A percentile compares a stretch with the other conserved stretches of the same genome.
Evolutionary conservation across 495 filamentous ascomycete genomes (phyloP).

Genomic region (Penicillium samsonianum): DNA sequence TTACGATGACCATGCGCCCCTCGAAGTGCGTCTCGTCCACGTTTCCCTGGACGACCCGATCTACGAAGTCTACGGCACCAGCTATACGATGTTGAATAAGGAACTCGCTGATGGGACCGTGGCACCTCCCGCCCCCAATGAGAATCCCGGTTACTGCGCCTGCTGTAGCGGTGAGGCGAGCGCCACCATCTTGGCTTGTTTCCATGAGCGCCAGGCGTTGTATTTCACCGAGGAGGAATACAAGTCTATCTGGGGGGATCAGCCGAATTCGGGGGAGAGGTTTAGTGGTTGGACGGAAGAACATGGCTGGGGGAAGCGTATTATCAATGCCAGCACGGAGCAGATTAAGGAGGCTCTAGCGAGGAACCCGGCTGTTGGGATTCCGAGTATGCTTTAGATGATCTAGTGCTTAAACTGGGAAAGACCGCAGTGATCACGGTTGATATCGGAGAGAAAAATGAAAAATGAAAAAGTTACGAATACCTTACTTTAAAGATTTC

Average conservation of each 20-base stretch:
- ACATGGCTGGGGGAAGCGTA: not conserved
- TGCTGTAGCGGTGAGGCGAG: slow-evolving; percentile 17
- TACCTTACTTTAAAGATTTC: not conserved
- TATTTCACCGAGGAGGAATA: slow-evolving; percentile 12
- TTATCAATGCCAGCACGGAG: slow-evolving; percentile 1
- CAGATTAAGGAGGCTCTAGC: slow-evolving; percentile 18
- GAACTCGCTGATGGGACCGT: not conserved
- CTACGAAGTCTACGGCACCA: slow-evolving; percentile 3
- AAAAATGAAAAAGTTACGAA: not conserved
- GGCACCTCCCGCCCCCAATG: not conserved
- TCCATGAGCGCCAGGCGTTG: slow-evolving; percentile 12
- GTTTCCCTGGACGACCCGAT: slow-evolving; percentile 8
- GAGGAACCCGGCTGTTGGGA: not conserved
- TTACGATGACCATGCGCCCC: slow-evolving; percentile 10
- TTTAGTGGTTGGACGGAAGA: not conserved
- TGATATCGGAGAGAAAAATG: not conserved
- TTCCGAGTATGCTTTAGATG: slow-evolving; percentile 6
- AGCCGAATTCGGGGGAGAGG: not conserved
- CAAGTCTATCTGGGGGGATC: slow-evolving; percentile 8
- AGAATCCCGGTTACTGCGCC: slow-evolving; percentile 4
- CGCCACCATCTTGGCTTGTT: slow-evolving; percentile 10
- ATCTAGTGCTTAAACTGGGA: not conserved
- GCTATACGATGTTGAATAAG: not conserved
- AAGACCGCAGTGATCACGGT: not conserved
- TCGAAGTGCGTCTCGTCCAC: slow-evolving; percentile 13